Evolutionary conservation across 1,284 basidiomycete species (phyloP).

Genomic region (Fomitopsis pinicola): DNA sequence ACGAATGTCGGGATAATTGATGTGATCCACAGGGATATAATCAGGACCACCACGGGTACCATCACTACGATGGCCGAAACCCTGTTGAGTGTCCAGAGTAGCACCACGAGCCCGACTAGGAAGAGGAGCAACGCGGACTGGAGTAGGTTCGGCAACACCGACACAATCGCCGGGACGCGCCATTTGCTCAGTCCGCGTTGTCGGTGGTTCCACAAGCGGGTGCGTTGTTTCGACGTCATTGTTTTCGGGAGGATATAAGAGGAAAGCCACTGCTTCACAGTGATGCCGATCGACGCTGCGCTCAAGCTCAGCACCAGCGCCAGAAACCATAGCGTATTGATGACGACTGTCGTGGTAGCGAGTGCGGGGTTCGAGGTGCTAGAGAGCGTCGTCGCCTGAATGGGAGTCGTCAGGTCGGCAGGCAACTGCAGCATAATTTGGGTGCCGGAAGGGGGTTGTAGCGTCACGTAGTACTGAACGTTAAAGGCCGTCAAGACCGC

Average conservation of each 20-base stretch:
- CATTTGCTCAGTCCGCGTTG: conserved; percentile 3
- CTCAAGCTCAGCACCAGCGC: conserved; percentile 12
- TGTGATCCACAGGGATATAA: not conserved
- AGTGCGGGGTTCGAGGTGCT: not conserved
- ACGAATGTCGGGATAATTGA: not conserved
- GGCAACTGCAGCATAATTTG: too few relatives aligned
- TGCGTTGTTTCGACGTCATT: not conserved
- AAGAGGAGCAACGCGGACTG: conserved; percentile 13
- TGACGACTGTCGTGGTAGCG: not conserved
- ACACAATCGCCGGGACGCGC: conserved; percentile 12
- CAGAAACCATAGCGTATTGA: conserved; percentile 15
- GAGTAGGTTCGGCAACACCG: conserved; percentile 12
- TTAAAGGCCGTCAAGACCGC: conserved; percentile 12
- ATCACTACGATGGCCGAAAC: not conserved
- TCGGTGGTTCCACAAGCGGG: conserved; percentile 7
- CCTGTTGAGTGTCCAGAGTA: conserved; percentile 3
- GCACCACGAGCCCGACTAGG: conserved; percentile 11
- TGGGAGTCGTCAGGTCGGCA: too few relatives aligned
- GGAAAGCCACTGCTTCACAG: conserved; percentile 17
- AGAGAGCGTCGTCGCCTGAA: not conserved
- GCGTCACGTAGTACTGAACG: conserved; percentile 7
- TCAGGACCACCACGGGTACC: not conserved
- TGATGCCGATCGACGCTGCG: conserved; percentile 14
- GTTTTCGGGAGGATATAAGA: conserved; percentile 1
- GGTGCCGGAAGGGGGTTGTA: not conserved